Evolutionary conservation across 2,329 filamentous ascomycete species (phyloP), one percentile per base, ranked within the genome.

Genomic region (Stemphylium lycopersici): DNA sequence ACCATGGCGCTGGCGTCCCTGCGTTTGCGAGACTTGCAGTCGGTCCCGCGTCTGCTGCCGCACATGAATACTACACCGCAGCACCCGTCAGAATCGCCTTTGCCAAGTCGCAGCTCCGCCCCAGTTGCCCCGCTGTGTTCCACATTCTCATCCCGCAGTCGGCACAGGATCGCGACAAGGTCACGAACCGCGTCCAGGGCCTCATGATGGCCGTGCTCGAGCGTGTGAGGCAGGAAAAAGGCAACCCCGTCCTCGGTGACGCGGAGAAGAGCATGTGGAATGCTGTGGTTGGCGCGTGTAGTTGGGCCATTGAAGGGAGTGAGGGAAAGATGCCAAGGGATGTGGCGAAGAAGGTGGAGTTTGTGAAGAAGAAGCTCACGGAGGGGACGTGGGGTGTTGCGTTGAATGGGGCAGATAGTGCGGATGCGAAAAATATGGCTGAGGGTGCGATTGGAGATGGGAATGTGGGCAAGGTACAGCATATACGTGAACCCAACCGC

Each of bases 161-260:
- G 0, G 46, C 45, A 0, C 54, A 65, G 6, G 53, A 58, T 15
- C 34, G 52, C 2, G 62, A 65, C 0, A 69, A 62, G 20, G 52
- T 69, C 4, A 70, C 64, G 3, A 58, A 52, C 20, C 50, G 61
- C 11, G 60, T 71, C 2, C 70, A 71, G 15, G 70, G 69, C 12
- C 59, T 65, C 1, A 69, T 74, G 66, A 70, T 70, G 64, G 69
- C 58, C 3, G 69, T 72, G 3, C 58, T 74, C 2, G 65, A 69
- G 47, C 56, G 63, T 6, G 55, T 72, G 10, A 52, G 63, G 6
- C 54, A 61, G 24, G 61, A 65, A 29, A 66, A 68, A 32, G 68
- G 61, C 1, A 66, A 53, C 11, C 65, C 66, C 4, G 33, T 34
- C 6, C 39, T 71, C 7, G 32, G 52, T 3, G 52, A 58, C 1